Evolutionary conservation across 371 early-diverging fungal species (phyloP).

Genomic region (Fennellomyces sp.): DNA sequence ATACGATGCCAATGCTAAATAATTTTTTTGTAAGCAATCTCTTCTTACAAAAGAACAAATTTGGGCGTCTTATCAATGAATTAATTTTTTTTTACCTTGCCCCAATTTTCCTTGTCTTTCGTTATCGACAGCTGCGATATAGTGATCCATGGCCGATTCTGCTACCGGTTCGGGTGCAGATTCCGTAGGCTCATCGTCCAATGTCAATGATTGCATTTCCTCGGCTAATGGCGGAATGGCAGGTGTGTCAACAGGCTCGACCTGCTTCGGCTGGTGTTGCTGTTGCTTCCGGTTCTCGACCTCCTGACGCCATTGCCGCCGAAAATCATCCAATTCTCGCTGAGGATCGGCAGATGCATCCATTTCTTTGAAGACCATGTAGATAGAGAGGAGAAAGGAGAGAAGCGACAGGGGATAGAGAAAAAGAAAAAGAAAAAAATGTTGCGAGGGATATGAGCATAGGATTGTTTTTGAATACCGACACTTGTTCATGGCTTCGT

Average conservation of each 20-base stretch:
- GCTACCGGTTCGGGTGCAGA: constrained; percentile 13
- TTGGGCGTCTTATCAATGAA: not conserved
- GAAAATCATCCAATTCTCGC: constrained; percentile 43
- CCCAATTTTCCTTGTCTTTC: constrained; percentile 56
- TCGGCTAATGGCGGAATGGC: not conserved
- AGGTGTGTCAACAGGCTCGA: not conserved
- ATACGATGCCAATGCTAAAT: constrained; percentile 52
- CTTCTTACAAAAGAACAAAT: not conserved
- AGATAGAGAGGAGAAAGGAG: too few relatives aligned
- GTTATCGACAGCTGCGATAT: constrained; percentile 46
- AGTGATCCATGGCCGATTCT: constrained; percentile 48
- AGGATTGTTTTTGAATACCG: too few relatives aligned
- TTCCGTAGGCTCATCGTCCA: constrained; percentile 11
- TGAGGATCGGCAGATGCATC: not conserved
- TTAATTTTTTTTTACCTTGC: constrained; percentile 34
- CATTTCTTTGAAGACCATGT: too few relatives aligned
- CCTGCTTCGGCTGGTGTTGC: constrained; percentile 7
- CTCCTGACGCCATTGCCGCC: constrained; percentile 51
- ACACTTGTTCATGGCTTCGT: too few relatives aligned
- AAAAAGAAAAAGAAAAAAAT: too few relatives aligned
- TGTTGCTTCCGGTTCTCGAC: constrained; percentile 27
- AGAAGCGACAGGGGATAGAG: too few relatives aligned
- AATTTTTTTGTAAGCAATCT: not conserved
- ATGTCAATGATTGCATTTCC: constrained; percentile 9
- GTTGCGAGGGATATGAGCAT: too few relatives aligned